These are phyloP conservation scores for Stevia rebaudiana DNA, from an alignment of 140 eudicot species.

Conservation along the genomic window DNA sequence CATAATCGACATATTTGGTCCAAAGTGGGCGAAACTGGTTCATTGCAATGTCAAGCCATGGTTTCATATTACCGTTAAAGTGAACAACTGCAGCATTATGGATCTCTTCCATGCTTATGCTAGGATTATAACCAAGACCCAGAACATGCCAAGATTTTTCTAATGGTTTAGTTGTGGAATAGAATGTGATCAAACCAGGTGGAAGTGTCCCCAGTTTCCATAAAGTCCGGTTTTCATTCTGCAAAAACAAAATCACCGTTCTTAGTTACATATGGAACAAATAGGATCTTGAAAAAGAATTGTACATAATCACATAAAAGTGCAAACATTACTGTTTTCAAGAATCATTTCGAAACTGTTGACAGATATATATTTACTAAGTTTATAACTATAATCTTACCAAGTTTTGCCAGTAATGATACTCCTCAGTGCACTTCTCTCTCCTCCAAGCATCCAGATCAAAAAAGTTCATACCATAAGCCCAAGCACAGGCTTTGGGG, in stretches of 20 bases:
- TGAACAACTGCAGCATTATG: conserved; percentile 88
- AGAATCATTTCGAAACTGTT: background rate
- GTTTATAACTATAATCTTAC: conserved; percentile 30
- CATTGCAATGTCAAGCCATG: conserved; percentile 96
- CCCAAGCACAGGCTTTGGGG: conserved; percentile 98
- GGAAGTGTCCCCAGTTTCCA: conserved; percentile 95
- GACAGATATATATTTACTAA: background rate
- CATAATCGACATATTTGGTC: conserved; percentile 85
- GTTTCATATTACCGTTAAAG: conserved; percentile 90
- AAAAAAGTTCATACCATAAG: conserved; percentile 94
- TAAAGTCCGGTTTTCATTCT: conserved; percentile 88
- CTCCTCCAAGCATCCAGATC: conserved; percentile 97
- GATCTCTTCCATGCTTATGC: conserved; percentile 84
- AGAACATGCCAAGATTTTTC: conserved; percentile 95
- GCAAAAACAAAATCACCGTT: conserved; percentile 28
- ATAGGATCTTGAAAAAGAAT: background rate
- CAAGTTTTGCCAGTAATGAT: conserved; percentile 93
- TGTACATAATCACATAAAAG: background rate
- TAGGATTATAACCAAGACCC: conserved; percentile 93
- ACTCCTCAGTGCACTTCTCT: conserved; percentile 79
- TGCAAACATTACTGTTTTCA: background rate
- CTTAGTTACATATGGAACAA: background rate
- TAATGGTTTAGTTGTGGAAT: conserved; percentile 90
- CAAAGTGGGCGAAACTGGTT: conserved; percentile 82
- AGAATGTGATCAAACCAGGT: conserved; percentile 88